Evolutionary conservation across 179 eudicot genomes (phyloP), one percentile per base, ranked within the genome.

Genomic region (Camellia oleifera): DNA sequence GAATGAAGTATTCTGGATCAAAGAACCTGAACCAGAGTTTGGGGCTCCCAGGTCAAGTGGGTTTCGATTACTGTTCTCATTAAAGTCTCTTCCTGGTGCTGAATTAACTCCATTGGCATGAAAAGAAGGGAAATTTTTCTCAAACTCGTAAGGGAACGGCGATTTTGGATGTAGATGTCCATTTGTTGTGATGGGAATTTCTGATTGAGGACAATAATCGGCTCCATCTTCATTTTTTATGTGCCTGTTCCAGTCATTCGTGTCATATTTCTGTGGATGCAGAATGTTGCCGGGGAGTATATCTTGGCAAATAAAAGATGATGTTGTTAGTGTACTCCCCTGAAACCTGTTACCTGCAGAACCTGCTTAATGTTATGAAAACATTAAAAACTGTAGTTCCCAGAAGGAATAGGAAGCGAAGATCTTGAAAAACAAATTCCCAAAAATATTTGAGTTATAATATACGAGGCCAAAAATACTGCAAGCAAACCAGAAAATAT

Each of bases 241-340:
- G 45, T 75, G 75, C 77, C 69, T 65, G 52, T 46, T 83, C 89
- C 87, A 90, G 78, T 76, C 80, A 68, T 78, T 81, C 50, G 79
- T 72, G 58, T 71, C 84, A 45, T 77, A 78, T 45, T 79, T 83
- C 14, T 82, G 81, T 54, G 68, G 64, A 79, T 76, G 84, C 50
- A 79, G 66, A 54, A 77, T 52, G 81, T 75, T 54, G 32, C 69
- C 77, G 0, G 87, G 87, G 66, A 83, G 78, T 71, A 79, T 77
- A 79, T 87, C 91, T 81, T 83, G 87, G 87, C 81, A 87, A 60
- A 81, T 78, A 78, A 86, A 83, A 48, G 94, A 89, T 48, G 91
- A 81, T 44, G 79, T 44, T 74, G 87, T 48, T 20, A 81, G 76
- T 32, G 83, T 62, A 12, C 78, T 80, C 71, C 82, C 91, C 68